Evolutionary conservation across 208 protist species (phyloP).

Genomic region (Leishmania arabica): DNA sequence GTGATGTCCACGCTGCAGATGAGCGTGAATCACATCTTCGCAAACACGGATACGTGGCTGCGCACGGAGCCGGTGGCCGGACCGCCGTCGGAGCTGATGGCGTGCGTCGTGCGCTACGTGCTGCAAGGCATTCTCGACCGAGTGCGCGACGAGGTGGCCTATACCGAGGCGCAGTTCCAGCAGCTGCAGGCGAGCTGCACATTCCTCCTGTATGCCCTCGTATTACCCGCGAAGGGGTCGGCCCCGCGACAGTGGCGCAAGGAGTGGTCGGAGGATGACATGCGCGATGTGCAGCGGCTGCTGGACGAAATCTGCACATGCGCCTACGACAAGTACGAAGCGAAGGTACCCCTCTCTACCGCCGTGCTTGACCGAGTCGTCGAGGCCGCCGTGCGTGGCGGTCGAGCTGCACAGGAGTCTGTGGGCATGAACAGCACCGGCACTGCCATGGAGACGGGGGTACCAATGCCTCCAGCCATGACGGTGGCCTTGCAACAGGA

Average conservation of each 20-base stretch:
- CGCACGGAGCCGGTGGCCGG: conserved; percentile 48
- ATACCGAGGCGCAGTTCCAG: conserved; percentile 52
- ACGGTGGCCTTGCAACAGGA: conserved; percentile 5
- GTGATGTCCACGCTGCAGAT: conserved; percentile 60
- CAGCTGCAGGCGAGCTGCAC: conserved; percentile 68
- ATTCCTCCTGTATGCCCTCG: conserved; percentile 64
- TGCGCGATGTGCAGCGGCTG: conserved; percentile 41
- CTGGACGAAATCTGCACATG: conserved; percentile 74
- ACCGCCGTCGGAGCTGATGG: conserved; percentile 39
- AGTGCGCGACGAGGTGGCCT: conserved; percentile 45
- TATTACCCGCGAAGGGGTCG: conserved; percentile 49
- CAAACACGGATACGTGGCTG: conserved; percentile 38
- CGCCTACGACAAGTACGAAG: conserved; percentile 75
- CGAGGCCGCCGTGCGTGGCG: conserved; percentile 30
- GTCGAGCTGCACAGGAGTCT: conserved; percentile 14
- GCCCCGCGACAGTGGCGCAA: conserved; percentile 50
- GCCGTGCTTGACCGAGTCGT: conserved; percentile 64
- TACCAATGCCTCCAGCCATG: background rate
- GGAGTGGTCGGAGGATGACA: conserved; percentile 48
- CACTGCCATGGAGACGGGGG: background rate
- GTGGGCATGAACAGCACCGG: background rate
- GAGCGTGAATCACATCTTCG: conserved; percentile 77
- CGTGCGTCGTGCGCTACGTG: conserved; percentile 56
- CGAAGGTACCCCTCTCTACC: conserved; percentile 62
- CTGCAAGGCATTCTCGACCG: conserved; percentile 70